These are phyloP conservation scores for Saitozyma podzolica DNA, from an alignment of 768 basidiomycete species.

Conservation along the genomic window DNA sequence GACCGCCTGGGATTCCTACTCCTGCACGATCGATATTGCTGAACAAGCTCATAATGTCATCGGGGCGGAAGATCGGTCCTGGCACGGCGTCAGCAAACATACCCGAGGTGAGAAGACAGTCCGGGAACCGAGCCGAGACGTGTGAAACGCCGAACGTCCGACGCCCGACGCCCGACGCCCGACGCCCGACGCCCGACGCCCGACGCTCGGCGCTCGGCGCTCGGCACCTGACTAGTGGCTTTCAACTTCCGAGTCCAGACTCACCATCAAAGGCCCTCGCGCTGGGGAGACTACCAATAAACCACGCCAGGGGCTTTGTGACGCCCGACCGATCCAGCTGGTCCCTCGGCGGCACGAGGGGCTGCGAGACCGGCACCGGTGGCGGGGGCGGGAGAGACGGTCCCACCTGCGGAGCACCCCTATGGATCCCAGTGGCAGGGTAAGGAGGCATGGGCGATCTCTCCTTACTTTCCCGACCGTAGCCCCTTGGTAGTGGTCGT, in stretches of 20 bases:
- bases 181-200: not conserved
- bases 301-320: conserved; percentile 65
- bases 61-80: conserved; percentile 88
- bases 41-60: conserved; percentile 84
- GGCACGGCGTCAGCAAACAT: conserved; percentile 14
- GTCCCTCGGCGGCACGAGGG: conserved; percentile 29
- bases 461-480: conserved; percentile 2
- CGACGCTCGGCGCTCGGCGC: too few species aligned
- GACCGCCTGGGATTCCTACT: conserved; percentile 7
- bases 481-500: not conserved
- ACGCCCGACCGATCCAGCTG: conserved; percentile 52
- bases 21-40: conserved; percentile 55
- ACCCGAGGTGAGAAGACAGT: too few species aligned
- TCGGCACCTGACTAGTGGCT: conserved; percentile 3
- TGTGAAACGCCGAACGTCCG: too few species aligned
- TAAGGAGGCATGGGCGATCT: not conserved
- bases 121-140: too few species aligned
- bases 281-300: conserved; percentile 75
- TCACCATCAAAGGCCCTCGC: conserved; percentile 78
- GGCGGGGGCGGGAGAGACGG: not conserved
- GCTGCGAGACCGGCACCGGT: not conserved
- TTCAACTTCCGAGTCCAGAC: conserved; percentile 40
- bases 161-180: too few species aligned
- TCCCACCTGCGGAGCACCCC: not conserved
- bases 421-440: not conserved